Evolutionary conservation across 1,139 yeast genomes (phyloP), one percentile per base, ranked within the genome.

Genomic region (Yarrowia galli): DNA sequence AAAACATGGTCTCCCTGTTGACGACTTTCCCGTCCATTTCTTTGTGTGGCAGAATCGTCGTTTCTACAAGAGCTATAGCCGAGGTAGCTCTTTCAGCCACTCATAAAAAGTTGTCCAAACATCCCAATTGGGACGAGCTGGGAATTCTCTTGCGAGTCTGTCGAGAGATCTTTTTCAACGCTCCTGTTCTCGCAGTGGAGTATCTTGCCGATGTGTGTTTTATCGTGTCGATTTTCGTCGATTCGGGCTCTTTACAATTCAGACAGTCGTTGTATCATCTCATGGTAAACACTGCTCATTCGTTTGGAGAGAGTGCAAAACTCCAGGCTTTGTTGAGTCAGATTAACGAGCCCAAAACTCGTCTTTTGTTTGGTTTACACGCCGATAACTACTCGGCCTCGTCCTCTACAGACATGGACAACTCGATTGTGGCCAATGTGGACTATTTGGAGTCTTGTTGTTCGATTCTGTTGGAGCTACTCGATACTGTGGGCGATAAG

Each of bases 341-440:
- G 67, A 84, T 91, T 70, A 86, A 91, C 68, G 87, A 91, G 13
- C 91, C 89, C 68, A 83, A 93, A 74, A 89, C 91, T 4, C 87
- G 86, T 72, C 84, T 90, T 82, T 79, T 91, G 70, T 91, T 91
- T 79, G 97, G 97, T 0, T 80, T 91, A 70, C 87, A 88, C n/a
- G 86, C 92, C 72, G 93, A 89, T 49, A 81, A 56, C 38, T 56
- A 65, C 56, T 58, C 64, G 8, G 64, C 51, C 3, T 43, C 79
- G 68, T 81, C 82, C 58, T 79, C 79, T 40, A 73, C 78, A 20
- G 77, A 79, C 16, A 81, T 79, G 69, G 78, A 82, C 45, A 80
- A 79, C 35, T 81, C 83, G 20, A 82, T 85, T 67, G 82, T 84
- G 51, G 84, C 86, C 65, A 86, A 87, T 67, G 82, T 84, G 28